Percentiles rank a stretch among this genome's conserved stretches.
phyloP scores from a whole-genome alignment of 1,139 yeast species.

The Torulaspora globosa region DNA sequence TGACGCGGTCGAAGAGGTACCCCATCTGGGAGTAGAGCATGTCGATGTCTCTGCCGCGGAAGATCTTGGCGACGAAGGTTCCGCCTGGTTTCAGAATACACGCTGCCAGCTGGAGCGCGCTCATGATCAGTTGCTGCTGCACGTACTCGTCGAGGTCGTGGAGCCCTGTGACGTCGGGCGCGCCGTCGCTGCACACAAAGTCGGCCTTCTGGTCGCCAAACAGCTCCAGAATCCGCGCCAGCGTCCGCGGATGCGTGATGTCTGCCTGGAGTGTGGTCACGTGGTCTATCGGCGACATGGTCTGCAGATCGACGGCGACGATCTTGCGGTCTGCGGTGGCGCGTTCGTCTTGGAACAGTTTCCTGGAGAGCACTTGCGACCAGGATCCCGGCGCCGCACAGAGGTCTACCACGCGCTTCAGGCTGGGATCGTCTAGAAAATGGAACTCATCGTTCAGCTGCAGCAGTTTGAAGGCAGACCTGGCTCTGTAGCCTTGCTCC shows the following conservation, averaged over 20 bases:
- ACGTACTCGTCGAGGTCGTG: conserved; percentile 96
- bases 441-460: conserved; percentile 88
- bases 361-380: conserved; percentile 90
- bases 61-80: conserved; percentile 89
- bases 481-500: conserved; percentile 96
- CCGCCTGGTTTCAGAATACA: conserved; percentile 88
- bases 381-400: conserved; percentile 99
- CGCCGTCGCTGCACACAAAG: conserved; percentile 95
- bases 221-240: conserved; percentile 64
- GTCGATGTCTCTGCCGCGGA: conserved; percentile 93
- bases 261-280: conserved; percentile 92
- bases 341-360: conserved; percentile 45
- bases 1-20: conserved; percentile 72
- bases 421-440: conserved; percentile 55
- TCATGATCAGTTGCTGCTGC: conserved; percentile 86
- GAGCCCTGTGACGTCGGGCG: conserved; percentile 96
- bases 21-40: conserved; percentile 85
- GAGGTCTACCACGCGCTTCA: conserved; percentile 82
- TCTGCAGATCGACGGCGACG: conserved; percentile 93
- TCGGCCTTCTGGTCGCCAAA: conserved; percentile 94
- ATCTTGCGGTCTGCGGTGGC: conserved; percentile 54
- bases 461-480: conserved; percentile 88
- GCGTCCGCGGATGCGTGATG: conserved; percentile 90
- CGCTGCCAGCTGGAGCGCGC: conserved; percentile 88
- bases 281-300: conserved; percentile 90